These are phyloP conservation scores for Picea sitchensis DNA, from an alignment of 75 land plant species.

Conservation along the genomic window DNA sequence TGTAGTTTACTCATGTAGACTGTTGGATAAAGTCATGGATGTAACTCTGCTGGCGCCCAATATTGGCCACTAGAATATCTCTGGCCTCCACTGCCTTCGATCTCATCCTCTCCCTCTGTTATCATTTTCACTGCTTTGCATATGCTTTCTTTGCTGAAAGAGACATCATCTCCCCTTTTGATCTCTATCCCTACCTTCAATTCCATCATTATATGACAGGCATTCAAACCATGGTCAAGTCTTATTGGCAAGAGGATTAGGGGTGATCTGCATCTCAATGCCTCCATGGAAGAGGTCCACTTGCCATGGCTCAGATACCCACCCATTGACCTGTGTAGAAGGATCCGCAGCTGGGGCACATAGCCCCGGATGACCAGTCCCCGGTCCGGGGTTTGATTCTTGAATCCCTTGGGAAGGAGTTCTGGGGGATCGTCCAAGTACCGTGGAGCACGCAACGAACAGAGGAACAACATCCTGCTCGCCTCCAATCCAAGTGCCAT, in stretches of 20 bases:
- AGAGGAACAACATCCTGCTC: constrained; percentile 29
- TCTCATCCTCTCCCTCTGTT: constrained; percentile 17
- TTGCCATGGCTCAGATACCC: constrained; percentile 43
- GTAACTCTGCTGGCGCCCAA: background rate
- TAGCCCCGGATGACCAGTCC: constrained; percentile 35
- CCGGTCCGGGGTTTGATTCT: constrained; percentile 12
- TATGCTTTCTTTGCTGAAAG: constrained; percentile 16
- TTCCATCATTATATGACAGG: constrained; percentile 13
- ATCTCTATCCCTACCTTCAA: constrained; percentile 18
- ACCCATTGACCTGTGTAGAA: constrained; percentile 31
- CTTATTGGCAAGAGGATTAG: constrained; percentile 26
- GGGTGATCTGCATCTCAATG: constrained; percentile 14
- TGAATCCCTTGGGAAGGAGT: constrained; percentile 39
- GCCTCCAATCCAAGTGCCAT: constrained; percentile 31
- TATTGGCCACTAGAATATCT: background rate
- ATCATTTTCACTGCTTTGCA: constrained; percentile 7
- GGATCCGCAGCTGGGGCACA: constrained; percentile 34
- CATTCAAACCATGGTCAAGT: constrained; percentile 32
- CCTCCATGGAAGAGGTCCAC: constrained; percentile 33
- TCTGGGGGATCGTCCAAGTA: background rate
- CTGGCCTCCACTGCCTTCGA: background rate
- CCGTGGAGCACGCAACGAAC: constrained; percentile 15
- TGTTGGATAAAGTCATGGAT: background rate
- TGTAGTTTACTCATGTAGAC: no score
- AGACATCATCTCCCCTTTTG: constrained; percentile 11